Percentiles rank a stretch among this genome's conserved stretches.
Conservation (phyloP, 2,329 filamentous ascomycete species). For the Endoconidiophora laricicola region DNA sequence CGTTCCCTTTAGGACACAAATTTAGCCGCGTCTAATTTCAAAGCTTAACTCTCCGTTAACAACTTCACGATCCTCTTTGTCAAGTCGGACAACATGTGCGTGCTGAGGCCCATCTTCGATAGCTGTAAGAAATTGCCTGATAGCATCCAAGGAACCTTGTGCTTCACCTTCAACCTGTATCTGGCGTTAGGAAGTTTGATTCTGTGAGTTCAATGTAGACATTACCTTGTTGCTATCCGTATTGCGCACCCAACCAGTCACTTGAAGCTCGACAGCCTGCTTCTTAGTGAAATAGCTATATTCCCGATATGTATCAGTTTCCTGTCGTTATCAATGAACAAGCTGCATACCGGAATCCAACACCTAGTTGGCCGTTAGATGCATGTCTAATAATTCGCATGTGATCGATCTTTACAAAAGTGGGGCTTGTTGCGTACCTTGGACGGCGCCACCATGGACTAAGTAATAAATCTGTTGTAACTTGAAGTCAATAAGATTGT, state of each 20-base stretch:
- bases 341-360: conserved; percentile 34
- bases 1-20: neutral
- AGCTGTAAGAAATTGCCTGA: conserved; percentile 57
- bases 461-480: conserved; percentile 40
- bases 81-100: conserved; percentile 58
- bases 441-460: conserved; percentile 47
- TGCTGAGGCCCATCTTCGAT: conserved; percentile 57
- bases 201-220: neutral
- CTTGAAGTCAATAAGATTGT: neutral
- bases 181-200: neutral
- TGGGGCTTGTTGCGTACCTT: conserved; percentile 34
- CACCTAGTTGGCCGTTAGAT: conserved; percentile 24
- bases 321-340: neutral
- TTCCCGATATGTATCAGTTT: neutral
- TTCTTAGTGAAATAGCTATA: conserved; percentile 37
- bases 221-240: conserved; percentile 36
- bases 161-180: conserved; percentile 74
- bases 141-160: conserved; percentile 50
- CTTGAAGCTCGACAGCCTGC: conserved; percentile 29
- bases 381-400: neutral
- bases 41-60: conserved; percentile 56
- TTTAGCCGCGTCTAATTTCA: conserved; percentile 28
- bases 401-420: neutral
- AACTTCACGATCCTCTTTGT: conserved; percentile 47
- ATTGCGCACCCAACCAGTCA: conserved; percentile 49